Evolutionary conservation across 768 basidiomycete species (phyloP).

Genomic region (Amanita exitialis): DNA sequence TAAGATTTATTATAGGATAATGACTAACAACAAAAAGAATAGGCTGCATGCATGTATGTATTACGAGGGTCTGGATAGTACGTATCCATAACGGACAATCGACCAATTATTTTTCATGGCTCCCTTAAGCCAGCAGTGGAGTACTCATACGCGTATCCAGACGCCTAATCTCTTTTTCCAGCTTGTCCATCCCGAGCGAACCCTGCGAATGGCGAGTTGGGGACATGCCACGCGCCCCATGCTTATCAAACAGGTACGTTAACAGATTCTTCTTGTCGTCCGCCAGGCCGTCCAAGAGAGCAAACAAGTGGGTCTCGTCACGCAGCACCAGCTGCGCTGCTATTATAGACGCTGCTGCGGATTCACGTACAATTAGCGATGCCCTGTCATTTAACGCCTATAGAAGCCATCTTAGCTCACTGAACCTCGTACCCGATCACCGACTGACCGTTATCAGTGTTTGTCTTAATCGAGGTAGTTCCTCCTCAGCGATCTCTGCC

Average conservation of each 20-base stretch:
- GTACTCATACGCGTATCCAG: constrained; percentile 74
- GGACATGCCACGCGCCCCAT: constrained; percentile 51
- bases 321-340: constrained; percentile 75
- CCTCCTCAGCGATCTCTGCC: constrained; percentile 78
- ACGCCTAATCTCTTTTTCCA: constrained; percentile 74
- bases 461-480: constrained; percentile 63
- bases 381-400: constrained; percentile 64
- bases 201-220: constrained; percentile 15
- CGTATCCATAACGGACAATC: neutral
- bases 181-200: constrained; percentile 49
- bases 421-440: neutral
- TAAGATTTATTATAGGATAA: too few species aligned
- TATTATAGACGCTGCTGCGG: constrained; percentile 74
- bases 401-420: constrained; percentile 4
- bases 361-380: constrained; percentile 75
- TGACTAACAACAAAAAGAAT: neutral
- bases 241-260: constrained; percentile 85
- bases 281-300: constrained; percentile 71
- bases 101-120: constrained; percentile 6
- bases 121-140: constrained; percentile 32
- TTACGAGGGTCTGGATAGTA: neutral
- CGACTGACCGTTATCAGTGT: constrained; percentile 59
- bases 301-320: constrained; percentile 78
- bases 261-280: constrained; percentile 87
- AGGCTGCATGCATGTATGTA: neutral